phyloP scores from a whole-genome alignment of 1,139 yeast species.

The Arxiozyma slooffiae region DNA sequence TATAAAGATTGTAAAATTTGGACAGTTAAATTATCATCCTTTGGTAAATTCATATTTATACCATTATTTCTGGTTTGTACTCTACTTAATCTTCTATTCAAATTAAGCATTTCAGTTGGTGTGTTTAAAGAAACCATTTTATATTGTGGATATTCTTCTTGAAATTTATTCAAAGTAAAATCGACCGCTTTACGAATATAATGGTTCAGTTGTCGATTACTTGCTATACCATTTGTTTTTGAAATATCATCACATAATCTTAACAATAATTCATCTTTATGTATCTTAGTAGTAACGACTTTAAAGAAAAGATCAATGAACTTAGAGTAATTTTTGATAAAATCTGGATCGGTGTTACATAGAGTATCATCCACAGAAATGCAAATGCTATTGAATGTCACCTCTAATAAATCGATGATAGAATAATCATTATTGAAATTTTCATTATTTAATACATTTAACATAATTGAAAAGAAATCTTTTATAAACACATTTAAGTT shows the following conservation, averaged over 20 bases:
- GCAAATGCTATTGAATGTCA: constrained; percentile 43
- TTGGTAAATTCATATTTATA: constrained; percentile 15
- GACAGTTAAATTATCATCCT: constrained; percentile 31
- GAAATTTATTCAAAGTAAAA: constrained; percentile 20
- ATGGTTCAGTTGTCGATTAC: constrained; percentile 24
- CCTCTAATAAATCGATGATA: constrained; percentile 24
- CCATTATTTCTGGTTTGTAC: constrained; percentile 24
- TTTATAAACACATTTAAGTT: constrained; percentile 76
- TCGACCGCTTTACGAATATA: constrained; percentile 21
- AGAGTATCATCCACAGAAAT: constrained; percentile 54
- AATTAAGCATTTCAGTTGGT: constrained; percentile 7
- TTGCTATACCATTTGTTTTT: constrained; percentile 21
- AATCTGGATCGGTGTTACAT: constrained; percentile 60
- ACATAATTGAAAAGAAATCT: constrained; percentile 42
- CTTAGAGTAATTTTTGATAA: constrained; percentile 38
- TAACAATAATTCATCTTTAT: constrained; percentile 25
- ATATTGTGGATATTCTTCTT: constrained; percentile 21
- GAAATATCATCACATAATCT: constrained; percentile 29
- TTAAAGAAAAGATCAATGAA: constrained; percentile 30
- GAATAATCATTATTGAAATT: constrained; percentile 26
- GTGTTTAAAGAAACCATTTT: constrained; percentile 14
- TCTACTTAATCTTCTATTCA: constrained; percentile 25
- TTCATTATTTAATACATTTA: constrained; percentile 22
- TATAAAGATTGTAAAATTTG: constrained; percentile 41
- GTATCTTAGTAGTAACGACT: constrained; percentile 18